These are phyloP conservation scores for Casaregolazyma lundiana DNA, from an alignment of 1,139 yeast genomes.

Conservation along the genomic window DNA sequence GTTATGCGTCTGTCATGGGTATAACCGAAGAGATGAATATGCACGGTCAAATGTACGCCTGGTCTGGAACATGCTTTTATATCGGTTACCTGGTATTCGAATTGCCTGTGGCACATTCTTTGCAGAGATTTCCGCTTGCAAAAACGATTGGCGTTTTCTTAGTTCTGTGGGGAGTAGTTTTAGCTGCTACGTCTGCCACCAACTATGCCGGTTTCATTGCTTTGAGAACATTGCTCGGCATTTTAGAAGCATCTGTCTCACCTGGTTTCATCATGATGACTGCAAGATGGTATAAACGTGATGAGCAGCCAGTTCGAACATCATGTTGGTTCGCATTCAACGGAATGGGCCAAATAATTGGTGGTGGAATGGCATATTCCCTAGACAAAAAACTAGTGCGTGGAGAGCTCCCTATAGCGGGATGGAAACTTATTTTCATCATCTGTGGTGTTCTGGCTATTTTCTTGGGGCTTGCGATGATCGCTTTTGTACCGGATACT, in stretches of 20 bases:
- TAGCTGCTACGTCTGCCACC: constrained; percentile 43
- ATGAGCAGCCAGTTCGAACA: constrained; percentile 39
- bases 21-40: constrained; percentile 36
- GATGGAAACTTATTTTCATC: constrained; percentile 47
- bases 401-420: constrained; percentile 33
- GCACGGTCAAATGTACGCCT: constrained; percentile 42
- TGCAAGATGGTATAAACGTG: constrained; percentile 26
- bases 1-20: constrained; percentile 45
- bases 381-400: constrained; percentile 29
- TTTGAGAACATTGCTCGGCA: constrained; percentile 47
- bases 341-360: constrained; percentile 52
- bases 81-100: constrained; percentile 45
- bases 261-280: constrained; percentile 23
- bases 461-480: constrained; percentile 41
- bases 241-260: constrained; percentile 40
- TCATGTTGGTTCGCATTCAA: constrained; percentile 47
- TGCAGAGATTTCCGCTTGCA: constrained; percentile 45
- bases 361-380: constrained; percentile 50
- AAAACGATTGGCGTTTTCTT: constrained; percentile 43
- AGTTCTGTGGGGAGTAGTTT: constrained; percentile 44
- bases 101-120: constrained; percentile 34
- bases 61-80: constrained; percentile 45
- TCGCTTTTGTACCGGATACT: constrained; percentile 47
- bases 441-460: constrained; percentile 40
- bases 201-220: constrained; percentile 43